Conservation (phyloP, 768 basidiomycete species). For the Suillus variegatus region DNA sequence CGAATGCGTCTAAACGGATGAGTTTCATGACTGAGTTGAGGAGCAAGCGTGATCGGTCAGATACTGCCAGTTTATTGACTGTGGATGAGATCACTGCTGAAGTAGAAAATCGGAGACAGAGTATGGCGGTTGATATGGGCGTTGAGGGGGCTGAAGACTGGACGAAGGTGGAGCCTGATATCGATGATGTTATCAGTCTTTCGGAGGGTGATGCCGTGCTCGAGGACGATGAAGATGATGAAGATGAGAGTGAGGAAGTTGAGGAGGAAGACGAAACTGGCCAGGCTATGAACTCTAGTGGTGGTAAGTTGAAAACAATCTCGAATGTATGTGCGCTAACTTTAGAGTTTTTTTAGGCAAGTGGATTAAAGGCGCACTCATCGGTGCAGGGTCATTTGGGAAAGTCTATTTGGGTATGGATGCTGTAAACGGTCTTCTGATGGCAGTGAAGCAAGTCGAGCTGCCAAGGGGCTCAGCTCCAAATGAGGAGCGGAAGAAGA, state of each 20-base stretch:
- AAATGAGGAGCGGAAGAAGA: slow-evolving; percentile 91
- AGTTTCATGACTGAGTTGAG: slow-evolving; percentile 83
- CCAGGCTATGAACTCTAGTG: slow-evolving; percentile 55
- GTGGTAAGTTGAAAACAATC: slow-evolving; percentile 38
- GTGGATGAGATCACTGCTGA: slow-evolving; percentile 98
- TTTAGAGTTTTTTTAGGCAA: slow-evolving; percentile 53
- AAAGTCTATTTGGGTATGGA: slow-evolving; percentile 97
- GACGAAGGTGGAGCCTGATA: slow-evolving; percentile 64
- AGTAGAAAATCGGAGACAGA: slow-evolving; percentile 69
- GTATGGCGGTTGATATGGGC: slow-evolving; percentile 44
- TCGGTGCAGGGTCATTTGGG: slow-evolving; percentile 93
- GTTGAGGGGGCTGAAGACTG: slow-evolving; percentile 65
- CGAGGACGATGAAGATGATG: slow-evolving; percentile 48
- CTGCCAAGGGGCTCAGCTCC: slow-evolving; percentile 80
- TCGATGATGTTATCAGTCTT: slow-evolving; percentile 49
- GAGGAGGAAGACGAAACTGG: slow-evolving; percentile 52
- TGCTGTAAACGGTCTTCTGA: slow-evolving; percentile 82
- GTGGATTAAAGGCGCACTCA: slow-evolving; percentile 96
- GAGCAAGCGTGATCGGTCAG: slow-evolving; percentile 80
- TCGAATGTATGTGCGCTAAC: slow-evolving; percentile 8
- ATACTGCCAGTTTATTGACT: slow-evolving; percentile 90
- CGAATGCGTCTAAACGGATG: slow-evolving; percentile 58
- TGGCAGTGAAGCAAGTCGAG: slow-evolving; percentile 98
- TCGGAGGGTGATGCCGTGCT: slow-evolving; percentile 49
- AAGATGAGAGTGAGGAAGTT: slow-evolving; percentile 42